Conservation (phyloP, 768 basidiomycete species). For the Mycena vulgaris region DNA sequence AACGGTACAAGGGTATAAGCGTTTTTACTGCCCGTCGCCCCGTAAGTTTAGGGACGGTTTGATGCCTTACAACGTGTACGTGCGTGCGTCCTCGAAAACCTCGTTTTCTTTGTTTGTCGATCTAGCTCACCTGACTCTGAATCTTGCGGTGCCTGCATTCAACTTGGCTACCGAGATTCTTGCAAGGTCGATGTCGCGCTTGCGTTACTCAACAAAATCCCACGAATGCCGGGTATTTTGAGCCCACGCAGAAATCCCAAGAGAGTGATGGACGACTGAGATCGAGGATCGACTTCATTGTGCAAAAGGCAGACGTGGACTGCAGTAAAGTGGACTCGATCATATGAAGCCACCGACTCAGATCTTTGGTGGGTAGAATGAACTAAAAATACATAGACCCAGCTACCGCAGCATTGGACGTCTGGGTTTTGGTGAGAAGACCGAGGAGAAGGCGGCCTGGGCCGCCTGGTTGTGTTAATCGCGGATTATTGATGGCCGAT, state of each 20-base stretch:
- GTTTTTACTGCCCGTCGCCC: conserved; percentile 1
- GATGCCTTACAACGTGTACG: background rate
- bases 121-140: conserved; percentile 3
- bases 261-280: conserved; percentile 5
- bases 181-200: background rate
- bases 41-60: background rate
- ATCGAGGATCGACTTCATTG: background rate
- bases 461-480: too few species aligned
- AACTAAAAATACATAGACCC: background rate
- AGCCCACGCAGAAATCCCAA: background rate
- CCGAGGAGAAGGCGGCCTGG: too few species aligned
- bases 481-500: conserved; percentile 9
- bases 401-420: conserved; percentile 4
- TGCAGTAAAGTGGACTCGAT: too few species aligned
- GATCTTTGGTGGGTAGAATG: conserved; percentile 11
- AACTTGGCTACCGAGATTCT: too few species aligned
- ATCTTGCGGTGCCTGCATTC: conserved; percentile 11
- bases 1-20: conserved; percentile 1
- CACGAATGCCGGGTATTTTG: background rate
- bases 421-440: conserved; percentile 1
- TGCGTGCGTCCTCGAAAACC: conserved; percentile 1
- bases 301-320: background rate
- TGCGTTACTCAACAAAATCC: conserved; percentile 7
- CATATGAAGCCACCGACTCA: conserved; percentile 6
- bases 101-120: background rate